Conservation (phyloP, 2,329 filamentous ascomycete species). For the Talaromyces islandicus region DNA sequence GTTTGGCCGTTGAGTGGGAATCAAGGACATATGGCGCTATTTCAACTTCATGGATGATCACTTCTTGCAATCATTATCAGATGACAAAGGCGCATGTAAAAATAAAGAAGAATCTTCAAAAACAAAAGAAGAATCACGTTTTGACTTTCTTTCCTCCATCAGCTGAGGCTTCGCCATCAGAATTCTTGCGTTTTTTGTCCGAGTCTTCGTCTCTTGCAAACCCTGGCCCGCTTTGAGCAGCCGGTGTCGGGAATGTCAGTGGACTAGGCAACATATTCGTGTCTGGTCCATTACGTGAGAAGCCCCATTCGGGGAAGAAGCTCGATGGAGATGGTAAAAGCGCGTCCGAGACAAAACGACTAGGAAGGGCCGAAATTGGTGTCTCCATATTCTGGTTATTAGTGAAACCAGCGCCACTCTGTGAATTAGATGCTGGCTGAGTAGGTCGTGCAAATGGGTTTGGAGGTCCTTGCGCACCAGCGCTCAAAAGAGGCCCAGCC, state of each 20-base stretch:
- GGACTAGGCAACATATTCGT: slow-evolving; percentile 88
- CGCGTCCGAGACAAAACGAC: slow-evolving; percentile 80
- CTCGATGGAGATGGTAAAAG: slow-evolving; percentile 84
- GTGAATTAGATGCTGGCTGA: slow-evolving; percentile 50
- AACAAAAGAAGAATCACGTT: slow-evolving; percentile 19
- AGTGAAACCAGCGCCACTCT: slow-evolving; percentile 39
- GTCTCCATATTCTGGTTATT: slow-evolving; percentile 52
- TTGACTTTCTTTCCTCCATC: slow-evolving; percentile 35
- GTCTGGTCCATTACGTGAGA: slow-evolving; percentile 56
- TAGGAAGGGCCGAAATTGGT: slow-evolving; percentile 89
- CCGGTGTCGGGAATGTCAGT: slow-evolving; percentile 83
- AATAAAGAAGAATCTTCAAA: neutral
- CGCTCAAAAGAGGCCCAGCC: slow-evolving; percentile 64
- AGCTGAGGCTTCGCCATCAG: slow-evolving; percentile 29
- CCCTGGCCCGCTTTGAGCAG: slow-evolving; percentile 34
- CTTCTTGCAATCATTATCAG: neutral
- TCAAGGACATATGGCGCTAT: neutral
- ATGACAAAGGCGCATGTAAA: neutral
- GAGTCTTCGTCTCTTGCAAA: slow-evolving; percentile 38
- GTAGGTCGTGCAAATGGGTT: slow-evolving; percentile 91
- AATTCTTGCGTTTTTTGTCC: slow-evolving; percentile 40
- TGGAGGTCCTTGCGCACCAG: slow-evolving; percentile 83
- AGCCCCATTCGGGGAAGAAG: slow-evolving; percentile 90
- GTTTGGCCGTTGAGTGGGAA: neutral
- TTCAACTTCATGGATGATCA: neutral